A percentile compares a stretch with the other conserved stretches of the same genome.
Evolutionary conservation across 768 basidiomycete genomes (phyloP).

Genomic region (Lactifluus rugatus): DNA sequence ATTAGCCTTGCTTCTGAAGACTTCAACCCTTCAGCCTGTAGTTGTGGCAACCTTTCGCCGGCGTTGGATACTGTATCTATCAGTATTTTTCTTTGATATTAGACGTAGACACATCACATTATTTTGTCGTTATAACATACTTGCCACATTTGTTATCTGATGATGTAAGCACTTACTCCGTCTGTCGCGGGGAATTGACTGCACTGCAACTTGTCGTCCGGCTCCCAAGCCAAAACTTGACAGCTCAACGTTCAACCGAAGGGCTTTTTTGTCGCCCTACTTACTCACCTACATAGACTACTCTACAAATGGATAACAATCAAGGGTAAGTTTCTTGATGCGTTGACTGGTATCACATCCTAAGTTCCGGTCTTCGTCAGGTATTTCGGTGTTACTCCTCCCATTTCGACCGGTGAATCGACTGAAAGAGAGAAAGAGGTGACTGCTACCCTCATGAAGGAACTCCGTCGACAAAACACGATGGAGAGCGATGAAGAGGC

Average conservation of each 20-base stretch:
- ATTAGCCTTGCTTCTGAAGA: background rate
- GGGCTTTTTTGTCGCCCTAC: background rate
- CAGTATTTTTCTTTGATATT: background rate
- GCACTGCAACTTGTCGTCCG: background rate
- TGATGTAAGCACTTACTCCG: constrained; percentile 4
- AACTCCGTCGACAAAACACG: constrained; percentile 73
- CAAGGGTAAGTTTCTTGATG: constrained; percentile 5
- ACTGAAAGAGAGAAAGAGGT: constrained; percentile 75
- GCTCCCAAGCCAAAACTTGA: background rate
- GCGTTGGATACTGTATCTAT: background rate
- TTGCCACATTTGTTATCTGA: background rate
- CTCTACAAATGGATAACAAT: constrained; percentile 11
- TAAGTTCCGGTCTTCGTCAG: constrained; percentile 29
- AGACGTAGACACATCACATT: background rate
- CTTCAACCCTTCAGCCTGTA: background rate
- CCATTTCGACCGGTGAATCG: constrained; percentile 70
- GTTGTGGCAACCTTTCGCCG: background rate
- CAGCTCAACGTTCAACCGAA: background rate
- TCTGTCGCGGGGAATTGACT: background rate
- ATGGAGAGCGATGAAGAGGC: constrained; percentile 89
- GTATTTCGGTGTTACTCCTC: constrained; percentile 75
- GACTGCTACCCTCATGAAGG: constrained; percentile 79
- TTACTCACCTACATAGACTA: background rate
- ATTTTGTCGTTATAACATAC: background rate
- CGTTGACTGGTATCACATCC: background rate